phyloP scores from a whole-genome alignment of 176 grass and related monocot species.

The Thalia dealbata region DNA sequence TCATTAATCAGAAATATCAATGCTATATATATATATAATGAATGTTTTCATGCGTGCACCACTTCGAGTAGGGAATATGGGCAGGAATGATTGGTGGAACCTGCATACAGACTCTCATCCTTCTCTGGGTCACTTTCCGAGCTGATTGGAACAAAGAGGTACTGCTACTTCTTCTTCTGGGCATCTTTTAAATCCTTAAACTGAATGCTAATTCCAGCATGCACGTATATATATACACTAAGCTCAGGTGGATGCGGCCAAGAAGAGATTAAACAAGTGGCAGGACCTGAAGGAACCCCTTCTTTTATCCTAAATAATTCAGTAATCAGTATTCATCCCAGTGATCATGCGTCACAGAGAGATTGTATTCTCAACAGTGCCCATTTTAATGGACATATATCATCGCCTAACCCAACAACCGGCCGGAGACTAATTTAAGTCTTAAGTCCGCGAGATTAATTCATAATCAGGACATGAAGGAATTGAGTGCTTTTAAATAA shows the following conservation, averaged over 20 bases:
- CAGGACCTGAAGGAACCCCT: conserved; percentile 48
- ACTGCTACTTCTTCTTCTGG: background rate
- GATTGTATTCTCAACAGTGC: no score
- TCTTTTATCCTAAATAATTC: background rate
- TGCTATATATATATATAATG: no score
- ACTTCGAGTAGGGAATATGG: conserved; percentile 51
- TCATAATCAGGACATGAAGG: no score
- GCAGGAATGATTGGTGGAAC: conserved; percentile 73
- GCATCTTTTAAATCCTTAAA: background rate
- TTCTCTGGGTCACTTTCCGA: conserved; percentile 48
- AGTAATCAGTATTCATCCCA: background rate
- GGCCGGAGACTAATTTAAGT: no score
- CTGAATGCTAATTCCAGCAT: background rate
- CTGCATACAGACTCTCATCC: conserved; percentile 58
- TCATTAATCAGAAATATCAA: no score
- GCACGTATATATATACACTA: background rate
- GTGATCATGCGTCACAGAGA: background rate
- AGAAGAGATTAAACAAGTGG: conserved; percentile 69
- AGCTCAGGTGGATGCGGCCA: conserved; percentile 53
- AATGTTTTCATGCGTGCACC: background rate
- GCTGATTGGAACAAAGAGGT: conserved; percentile 78
- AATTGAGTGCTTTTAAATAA: no score
- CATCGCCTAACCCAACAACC: no score
- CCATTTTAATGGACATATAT: no score
- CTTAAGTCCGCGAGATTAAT: no score